Base-by-base conservation (phyloP, 805 yeast genomes). In the Metschnikowia colocasiae region DNA sequence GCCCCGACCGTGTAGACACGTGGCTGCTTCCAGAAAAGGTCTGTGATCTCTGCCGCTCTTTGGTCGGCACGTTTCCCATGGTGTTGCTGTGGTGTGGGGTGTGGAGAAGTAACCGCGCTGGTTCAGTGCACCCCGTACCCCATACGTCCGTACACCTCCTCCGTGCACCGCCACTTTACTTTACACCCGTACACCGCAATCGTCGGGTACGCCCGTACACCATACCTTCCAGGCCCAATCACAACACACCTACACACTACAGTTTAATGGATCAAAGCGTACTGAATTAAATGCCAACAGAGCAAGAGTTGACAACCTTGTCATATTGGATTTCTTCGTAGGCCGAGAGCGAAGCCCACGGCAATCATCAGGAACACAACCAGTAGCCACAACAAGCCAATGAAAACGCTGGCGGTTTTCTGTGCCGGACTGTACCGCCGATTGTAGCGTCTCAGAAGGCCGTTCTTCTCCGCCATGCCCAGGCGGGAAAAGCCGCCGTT, bases 11-110 rank as follows among this genome's bases (percentile, higher is more conserved):
- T n/a, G 45, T 20, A 3, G 37, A 15, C 7, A 16, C 36, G 20
- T 32, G 19, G 43, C 37, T 23, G 27, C 12, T 6, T 3, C 47
- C 48, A 34, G 37, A 38, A 15, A 50, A 45, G 18, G 58, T 53
- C 47, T 52, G 51, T 12, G 67, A 53, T 31, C 60, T 51, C n/a
- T 70, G 57, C 45, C 74, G 59, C 53, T 72, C 76, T 57, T 71
- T 72, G 16, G 74, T 62, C 31, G 75, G 74, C 27, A 71, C 73
- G 60, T 71, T 71, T 35, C 76, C 76, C 76, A 72, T 72, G 25
- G 25, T 47, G 43, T 40, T 30, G 43, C 43, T 30, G 37, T 18
- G 36, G 16, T 9, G 38, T 13, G 15, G 35, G 22, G 36, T 40
- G 43, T 30, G 43, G 43, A 40, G 36, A 40, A 30, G 29, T 16